phyloP scores from a whole-genome alignment of 257 asterid species.

The Fraxinus cuspidata region DNA sequence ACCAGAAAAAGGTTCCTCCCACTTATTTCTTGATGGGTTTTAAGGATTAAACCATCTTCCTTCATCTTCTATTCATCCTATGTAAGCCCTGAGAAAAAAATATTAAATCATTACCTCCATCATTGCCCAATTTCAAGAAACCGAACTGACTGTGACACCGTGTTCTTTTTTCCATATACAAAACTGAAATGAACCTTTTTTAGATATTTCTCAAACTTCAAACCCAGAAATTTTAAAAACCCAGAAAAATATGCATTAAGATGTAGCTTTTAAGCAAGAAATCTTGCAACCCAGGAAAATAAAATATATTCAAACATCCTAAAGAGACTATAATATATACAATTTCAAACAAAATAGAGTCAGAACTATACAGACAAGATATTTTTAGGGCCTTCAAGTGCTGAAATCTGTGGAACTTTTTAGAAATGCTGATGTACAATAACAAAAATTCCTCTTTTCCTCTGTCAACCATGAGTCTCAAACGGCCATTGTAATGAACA shows the following conservation, averaged over 20 bases:
- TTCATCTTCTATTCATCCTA: neutral
- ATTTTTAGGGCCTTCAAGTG: constrained; percentile 1
- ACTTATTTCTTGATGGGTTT: neutral
- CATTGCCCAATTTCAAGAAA: neutral
- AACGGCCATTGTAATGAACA: neutral
- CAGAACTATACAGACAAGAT: constrained; percentile 21
- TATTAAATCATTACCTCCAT: neutral
- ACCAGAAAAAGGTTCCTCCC: neutral
- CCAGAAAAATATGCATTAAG: constrained; percentile 21
- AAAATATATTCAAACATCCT: neutral
- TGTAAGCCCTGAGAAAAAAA: neutral
- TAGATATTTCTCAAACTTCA: neutral
- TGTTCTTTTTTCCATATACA: neutral
- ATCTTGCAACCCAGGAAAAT: constrained; percentile 16
- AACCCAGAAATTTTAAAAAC: constrained; percentile 24
- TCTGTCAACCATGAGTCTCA: neutral
- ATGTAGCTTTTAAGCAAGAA: constrained; percentile 16
- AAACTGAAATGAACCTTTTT: neutral
- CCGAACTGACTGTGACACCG: neutral
- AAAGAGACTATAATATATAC: neutral
- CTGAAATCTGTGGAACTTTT: constrained; percentile 5
- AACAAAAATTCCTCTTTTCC: neutral
- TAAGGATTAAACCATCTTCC: neutral
- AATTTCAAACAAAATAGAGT: neutral
- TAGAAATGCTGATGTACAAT: neutral